A percentile compares a stretch with the other conserved stretches of the same genome.
These are phyloP conservation scores for Solanum arcanum DNA, from an alignment of 257 asterid species.

Conservation along the genomic window DNA sequence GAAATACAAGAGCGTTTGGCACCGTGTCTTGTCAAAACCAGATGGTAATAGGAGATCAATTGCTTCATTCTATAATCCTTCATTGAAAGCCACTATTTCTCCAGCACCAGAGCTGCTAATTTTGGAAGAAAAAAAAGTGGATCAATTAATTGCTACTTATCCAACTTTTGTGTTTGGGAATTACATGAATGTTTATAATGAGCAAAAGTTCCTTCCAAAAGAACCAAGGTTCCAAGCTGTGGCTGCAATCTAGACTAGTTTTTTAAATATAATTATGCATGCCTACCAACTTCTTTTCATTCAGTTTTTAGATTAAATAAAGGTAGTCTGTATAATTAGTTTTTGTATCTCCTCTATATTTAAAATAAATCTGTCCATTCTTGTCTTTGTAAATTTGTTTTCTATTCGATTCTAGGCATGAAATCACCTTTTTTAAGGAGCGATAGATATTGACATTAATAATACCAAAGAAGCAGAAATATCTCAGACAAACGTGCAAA, in stretches of 20 bases:
- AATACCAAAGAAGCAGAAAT: not conserved
- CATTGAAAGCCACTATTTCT: conserved; percentile 46
- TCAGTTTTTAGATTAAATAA: not conserved
- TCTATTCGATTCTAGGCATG: not conserved
- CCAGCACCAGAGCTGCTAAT: conserved; percentile 36
- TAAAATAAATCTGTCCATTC: not conserved
- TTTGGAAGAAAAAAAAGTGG: not conserved
- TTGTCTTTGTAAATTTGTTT: not conserved
- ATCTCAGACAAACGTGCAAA: not conserved
- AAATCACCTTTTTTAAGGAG: not conserved
- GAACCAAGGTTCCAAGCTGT: conserved; percentile 81
- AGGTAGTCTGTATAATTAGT: not conserved
- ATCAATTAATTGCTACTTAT: conserved; percentile 9
- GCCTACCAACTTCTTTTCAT: not conserved
- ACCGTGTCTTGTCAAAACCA: conserved; percentile 39
- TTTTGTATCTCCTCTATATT: not conserved
- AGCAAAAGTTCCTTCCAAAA: conserved; percentile 67
- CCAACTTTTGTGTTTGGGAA: conserved; percentile 72
- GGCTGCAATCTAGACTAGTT: conserved; percentile 19
- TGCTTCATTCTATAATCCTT: conserved; percentile 80
- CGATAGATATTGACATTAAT: not conserved
- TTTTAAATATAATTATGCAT: not conserved
- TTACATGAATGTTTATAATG: conserved; percentile 58
- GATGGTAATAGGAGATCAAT: conserved; percentile 60
- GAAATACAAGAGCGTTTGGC: conserved; percentile 75